Evolutionary conservation across 257 asterid species (phyloP), one percentile per base, ranked within the genome.

Genomic region (Coffea eugenioides): DNA sequence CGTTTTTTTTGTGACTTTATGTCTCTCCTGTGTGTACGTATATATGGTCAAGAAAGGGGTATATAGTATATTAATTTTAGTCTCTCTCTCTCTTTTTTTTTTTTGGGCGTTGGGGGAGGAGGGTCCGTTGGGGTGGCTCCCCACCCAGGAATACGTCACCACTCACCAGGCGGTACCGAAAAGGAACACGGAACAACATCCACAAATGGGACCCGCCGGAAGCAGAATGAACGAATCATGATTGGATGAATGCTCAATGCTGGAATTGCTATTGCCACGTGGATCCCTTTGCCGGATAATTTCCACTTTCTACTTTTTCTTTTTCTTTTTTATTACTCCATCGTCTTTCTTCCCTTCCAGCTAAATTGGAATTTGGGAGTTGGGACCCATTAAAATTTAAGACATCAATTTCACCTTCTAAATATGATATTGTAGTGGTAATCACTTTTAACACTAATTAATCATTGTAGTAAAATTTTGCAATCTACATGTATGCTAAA

Each of bases 181-280:
- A 39, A 66, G 71, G 68, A 69, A 52, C 51, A 74, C 41, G 59
- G 61, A 67, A 80, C 75, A 67, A 73, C 56, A 61, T 36, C 78
- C 59, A n/a, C 54, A 25, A 31, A 66, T 77, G 77, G 85, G 75
- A 73, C 81, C 75, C 56, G 21, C 21, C 14, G 41, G 27, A 13
- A 23, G 51, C 41, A 54, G n/a, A 57, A 39, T 36, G 78, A 75
- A 57, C 52, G 65, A 74, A 46, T 45, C 65, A 20, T 64, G 74
- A 72, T 66, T 77, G 82, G 76, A 68, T 39, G 39, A 25, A 11
- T 9, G 15, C n/a, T 71, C 78, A 25, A 11, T 9, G 15, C n/a
- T 71, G 81, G 81, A 81, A 62, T 51, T 51, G 39, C 48, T 76
- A 31, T 16, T 23, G 78, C 81, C 84, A 76, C 84, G 81, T 77